Percentiles rank a stretch among this genome's conserved stretches.
Evolutionary conservation across 2,329 filamentous ascomycete genomes (phyloP).

Genomic region (Fulvia fulva): DNA sequence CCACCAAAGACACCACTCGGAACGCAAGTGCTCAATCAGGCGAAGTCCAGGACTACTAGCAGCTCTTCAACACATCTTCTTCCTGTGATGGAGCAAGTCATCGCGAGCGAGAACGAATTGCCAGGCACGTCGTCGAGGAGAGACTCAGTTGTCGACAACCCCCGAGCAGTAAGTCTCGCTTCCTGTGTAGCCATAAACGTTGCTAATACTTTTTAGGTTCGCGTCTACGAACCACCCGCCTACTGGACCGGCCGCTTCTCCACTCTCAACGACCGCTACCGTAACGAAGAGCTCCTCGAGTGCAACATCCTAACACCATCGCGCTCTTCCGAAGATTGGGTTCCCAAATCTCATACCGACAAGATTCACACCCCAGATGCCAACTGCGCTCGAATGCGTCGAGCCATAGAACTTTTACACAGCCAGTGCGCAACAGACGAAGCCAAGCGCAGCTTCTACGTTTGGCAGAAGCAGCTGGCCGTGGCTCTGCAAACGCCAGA

Average conservation of each 20-base stretch:
- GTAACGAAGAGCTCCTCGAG: slow-evolving; percentile 39
- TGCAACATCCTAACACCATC: slow-evolving; percentile 42
- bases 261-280: slow-evolving; percentile 54
- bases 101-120: not conserved
- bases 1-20: slow-evolving; percentile 21
- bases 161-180: slow-evolving; percentile 6
- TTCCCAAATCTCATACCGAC: slow-evolving; percentile 22
- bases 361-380: slow-evolving; percentile 30
- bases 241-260: slow-evolving; percentile 64
- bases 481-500: slow-evolving; percentile 20
- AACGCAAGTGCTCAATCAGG: slow-evolving; percentile 10
- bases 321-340: not conserved
- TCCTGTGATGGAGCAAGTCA: slow-evolving; percentile 4
- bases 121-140: not conserved
- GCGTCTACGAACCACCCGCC: slow-evolving; percentile 36
- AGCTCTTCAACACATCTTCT: slow-evolving; percentile 3
- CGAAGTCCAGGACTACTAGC: slow-evolving; percentile 2
- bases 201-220: slow-evolving; percentile 11
- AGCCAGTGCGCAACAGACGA: slow-evolving; percentile 27
- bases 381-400: slow-evolving; percentile 26
- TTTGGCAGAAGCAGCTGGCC: slow-evolving; percentile 30
- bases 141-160: slow-evolving; percentile 4
- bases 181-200: not conserved
- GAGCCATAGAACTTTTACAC: slow-evolving; percentile 29
- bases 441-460: slow-evolving; percentile 28